A percentile compares a stretch with the other conserved stretches of the same genome.
Conservation (phyloP, 2,329 filamentous ascomycete genomes). For the Didymella glomerata region DNA sequence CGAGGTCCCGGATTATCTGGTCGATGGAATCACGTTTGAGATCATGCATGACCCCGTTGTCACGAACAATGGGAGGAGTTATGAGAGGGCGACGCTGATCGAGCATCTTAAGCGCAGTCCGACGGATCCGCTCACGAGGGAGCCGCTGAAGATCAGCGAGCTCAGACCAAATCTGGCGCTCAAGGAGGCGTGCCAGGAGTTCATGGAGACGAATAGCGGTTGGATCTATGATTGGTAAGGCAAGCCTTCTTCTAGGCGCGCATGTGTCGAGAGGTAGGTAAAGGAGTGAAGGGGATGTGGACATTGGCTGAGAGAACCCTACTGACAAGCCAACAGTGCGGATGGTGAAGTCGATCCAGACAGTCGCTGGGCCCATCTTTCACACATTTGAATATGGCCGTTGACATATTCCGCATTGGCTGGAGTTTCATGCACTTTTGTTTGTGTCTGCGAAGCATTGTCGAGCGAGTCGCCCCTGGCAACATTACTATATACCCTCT, state of each 20-base stretch:
- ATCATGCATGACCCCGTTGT: conserved; percentile 76
- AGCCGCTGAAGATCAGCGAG: conserved; percentile 73
- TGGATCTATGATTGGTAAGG: conserved; percentile 90
- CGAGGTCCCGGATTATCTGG: conserved; percentile 76
- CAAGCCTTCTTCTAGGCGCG: conserved; percentile 25
- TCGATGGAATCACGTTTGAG: conserved; percentile 78
- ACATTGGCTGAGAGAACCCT: neutral
- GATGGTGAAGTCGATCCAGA: conserved; percentile 38
- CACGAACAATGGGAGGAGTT: conserved; percentile 87
- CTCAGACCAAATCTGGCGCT: conserved; percentile 83
- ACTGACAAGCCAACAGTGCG: conserved; percentile 38
- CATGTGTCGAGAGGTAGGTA: conserved; percentile 25
- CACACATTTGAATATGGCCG: conserved; percentile 20
- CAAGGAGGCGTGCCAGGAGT: conserved; percentile 84
- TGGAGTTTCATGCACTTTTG: no score
- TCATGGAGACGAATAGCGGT: conserved; percentile 78
- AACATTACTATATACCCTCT: no score
- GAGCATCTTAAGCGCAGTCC: conserved; percentile 80
- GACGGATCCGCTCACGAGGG: conserved; percentile 84
- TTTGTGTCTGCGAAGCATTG: no score
- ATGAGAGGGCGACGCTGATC: conserved; percentile 84
- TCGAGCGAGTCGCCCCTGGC: no score
- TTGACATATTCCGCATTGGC: neutral
- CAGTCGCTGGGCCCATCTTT: conserved; percentile 44
- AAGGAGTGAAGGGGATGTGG: neutral